phyloP scores from a whole-genome alignment of 352 stramenopile genomes.

The Phytophthora pini region DNA sequence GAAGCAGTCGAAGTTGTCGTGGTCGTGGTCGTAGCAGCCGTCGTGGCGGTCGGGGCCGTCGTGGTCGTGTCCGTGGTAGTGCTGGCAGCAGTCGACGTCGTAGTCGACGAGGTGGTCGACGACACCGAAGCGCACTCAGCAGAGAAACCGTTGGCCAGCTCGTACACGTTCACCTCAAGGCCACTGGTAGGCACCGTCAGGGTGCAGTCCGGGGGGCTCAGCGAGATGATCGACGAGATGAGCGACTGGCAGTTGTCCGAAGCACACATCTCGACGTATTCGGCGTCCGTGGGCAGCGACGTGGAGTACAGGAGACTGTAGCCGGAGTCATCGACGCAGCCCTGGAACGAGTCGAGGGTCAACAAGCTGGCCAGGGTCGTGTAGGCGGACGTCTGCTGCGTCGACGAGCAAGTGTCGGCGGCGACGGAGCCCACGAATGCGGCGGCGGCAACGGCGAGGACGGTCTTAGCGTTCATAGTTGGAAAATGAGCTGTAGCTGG shows the following conservation, averaged over 20 bases:
- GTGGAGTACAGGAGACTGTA: constrained; percentile 43
- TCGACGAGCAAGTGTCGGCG: constrained; percentile 17
- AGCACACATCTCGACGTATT: constrained; percentile 39
- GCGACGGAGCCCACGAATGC: constrained; percentile 23
- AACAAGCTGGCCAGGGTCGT: constrained; percentile 31
- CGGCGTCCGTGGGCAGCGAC: constrained; percentile 31
- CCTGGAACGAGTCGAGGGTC: constrained; percentile 28
- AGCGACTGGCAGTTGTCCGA: constrained; percentile 31
- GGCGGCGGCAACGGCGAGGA: constrained; percentile 25
- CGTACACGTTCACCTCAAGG: constrained; percentile 28
- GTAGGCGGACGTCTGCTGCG: constrained; percentile 37
- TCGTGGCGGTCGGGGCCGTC: constrained; percentile 6
- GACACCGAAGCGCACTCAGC: constrained; percentile 11
- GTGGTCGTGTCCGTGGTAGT: neutral
- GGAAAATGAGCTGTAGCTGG: constrained; percentile 6
- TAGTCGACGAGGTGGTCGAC: constrained; percentile 14
- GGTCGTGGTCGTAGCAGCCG: constrained; percentile 14
- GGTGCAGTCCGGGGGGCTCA: constrained; percentile 34
- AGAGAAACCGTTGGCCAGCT: constrained; percentile 25
- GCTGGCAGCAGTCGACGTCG: constrained; percentile 4
- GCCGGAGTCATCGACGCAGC: constrained; percentile 33
- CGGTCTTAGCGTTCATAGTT: constrained; percentile 37
- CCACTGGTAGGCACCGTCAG: constrained; percentile 35
- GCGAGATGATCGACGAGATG: constrained; percentile 28
- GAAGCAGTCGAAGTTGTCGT: constrained; percentile 5